Evolutionary conservation across 352 stramenopile genomes (phyloP).

Genomic region (Phytophthora agathidicida): DNA sequence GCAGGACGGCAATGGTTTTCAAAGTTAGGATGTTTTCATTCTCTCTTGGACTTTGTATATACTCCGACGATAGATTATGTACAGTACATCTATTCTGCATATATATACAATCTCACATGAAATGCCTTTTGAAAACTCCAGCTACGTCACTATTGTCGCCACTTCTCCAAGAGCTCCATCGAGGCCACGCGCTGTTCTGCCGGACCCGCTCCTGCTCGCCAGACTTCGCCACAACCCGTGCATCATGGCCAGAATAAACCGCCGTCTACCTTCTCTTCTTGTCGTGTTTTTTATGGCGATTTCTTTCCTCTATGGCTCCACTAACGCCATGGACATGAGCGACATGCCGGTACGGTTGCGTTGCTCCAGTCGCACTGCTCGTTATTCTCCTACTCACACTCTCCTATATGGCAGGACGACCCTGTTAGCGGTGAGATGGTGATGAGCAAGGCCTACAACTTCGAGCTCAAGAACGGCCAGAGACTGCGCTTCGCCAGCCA

Average conservation of each 20-base stretch:
- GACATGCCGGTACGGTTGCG: slow-evolving; percentile 58
- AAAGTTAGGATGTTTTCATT: no score
- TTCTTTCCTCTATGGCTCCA: slow-evolving; percentile 2
- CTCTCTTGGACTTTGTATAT: no score
- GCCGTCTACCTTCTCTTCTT: not conserved
- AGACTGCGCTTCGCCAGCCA: slow-evolving; percentile 60
- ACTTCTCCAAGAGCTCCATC: slow-evolving; percentile 1
- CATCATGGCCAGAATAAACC: slow-evolving; percentile 6
- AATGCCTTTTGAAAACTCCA: no score
- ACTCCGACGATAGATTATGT: no score
- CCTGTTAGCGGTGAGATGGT: slow-evolving; percentile 73
- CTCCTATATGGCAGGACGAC: slow-evolving; percentile 59
- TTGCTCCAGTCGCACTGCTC: not conserved
- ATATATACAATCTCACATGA: no score
- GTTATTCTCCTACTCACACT: not conserved
- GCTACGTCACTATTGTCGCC: not conserved
- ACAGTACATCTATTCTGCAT: no score
- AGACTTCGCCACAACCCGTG: not conserved
- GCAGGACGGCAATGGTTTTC: no score
- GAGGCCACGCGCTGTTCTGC: no score
- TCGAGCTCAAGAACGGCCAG: slow-evolving; percentile 73
- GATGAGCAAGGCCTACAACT: slow-evolving; percentile 61
- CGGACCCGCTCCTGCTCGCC: not conserved
- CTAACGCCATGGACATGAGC: slow-evolving; percentile 46
- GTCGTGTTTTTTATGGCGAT: slow-evolving; percentile 19